These are phyloP conservation scores for Candida loeiensis DNA, from an alignment of 805 yeast species.

Conservation along the genomic window DNA sequence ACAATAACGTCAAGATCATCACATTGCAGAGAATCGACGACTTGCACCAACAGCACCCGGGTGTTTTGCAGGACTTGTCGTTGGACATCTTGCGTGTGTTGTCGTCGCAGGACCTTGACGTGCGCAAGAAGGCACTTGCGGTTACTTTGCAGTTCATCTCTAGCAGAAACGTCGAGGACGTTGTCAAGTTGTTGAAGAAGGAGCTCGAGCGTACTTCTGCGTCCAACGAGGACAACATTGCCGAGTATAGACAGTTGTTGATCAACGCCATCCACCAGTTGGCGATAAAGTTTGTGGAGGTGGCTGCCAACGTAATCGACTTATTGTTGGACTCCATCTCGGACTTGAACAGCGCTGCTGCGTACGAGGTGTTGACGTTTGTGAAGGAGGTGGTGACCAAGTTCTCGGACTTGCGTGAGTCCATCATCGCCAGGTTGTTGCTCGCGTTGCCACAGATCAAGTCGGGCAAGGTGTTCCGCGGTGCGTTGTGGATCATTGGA, in stretches of 20 bases:
- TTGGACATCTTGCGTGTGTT: conserved; percentile 84
- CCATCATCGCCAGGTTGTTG: conserved; percentile 62
- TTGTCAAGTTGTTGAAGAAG: conserved; percentile 84
- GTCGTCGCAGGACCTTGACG: conserved; percentile 86
- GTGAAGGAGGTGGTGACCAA: conserved; percentile 92
- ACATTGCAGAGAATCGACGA: conserved; percentile 83
- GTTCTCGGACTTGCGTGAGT: conserved; percentile 72
- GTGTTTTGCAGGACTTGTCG: conserved; percentile 76
- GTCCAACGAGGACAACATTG: conserved; percentile 71
- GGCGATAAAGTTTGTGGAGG: conserved; percentile 85
- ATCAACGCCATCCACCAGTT: conserved; percentile 85
- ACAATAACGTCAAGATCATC: conserved; percentile 89
- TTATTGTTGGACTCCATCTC: conserved; percentile 80
- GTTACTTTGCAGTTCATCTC: conserved; percentile 79
- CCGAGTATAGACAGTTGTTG: conserved; percentile 84
- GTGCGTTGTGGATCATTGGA: conserved; percentile 94
- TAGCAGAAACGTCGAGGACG: conserved; percentile 89
- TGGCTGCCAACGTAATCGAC: conserved; percentile 88
- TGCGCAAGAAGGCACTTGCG: conserved; percentile 81
- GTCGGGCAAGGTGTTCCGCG: conserved; percentile 88
- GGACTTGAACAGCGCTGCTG: conserved; percentile 80
- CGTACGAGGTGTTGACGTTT: conserved; percentile 85
- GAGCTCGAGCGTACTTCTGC: conserved; percentile 76
- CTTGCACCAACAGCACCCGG: conserved; percentile 70
- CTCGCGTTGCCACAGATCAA: conserved; percentile 60